Evolutionary conservation across 768 basidiomycete genomes (phyloP).

Genomic region (Guyanaporus albipodus): DNA sequence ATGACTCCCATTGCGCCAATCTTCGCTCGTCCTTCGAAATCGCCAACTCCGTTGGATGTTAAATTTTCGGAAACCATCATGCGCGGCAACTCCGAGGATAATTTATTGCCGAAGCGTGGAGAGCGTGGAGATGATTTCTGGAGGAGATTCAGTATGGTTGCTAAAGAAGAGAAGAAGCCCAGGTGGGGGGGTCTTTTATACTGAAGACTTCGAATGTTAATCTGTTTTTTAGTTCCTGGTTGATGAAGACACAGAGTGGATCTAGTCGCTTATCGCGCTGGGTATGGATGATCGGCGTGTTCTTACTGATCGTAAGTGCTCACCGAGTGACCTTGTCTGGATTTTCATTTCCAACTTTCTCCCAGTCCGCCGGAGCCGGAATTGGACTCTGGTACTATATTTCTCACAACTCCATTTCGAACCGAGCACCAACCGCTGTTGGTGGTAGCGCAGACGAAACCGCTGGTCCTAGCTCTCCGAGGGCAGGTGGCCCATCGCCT

Average conservation of each 20-base stretch:
- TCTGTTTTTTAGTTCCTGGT: conserved; percentile 50
- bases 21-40: conserved; percentile 59
- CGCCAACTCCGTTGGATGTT: conserved; percentile 38
- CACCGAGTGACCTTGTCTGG: neutral
- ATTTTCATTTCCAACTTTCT: neutral
- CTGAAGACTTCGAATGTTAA: neutral
- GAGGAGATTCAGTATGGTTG: conserved; percentile 82
- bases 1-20: conserved; percentile 76
- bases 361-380: conserved; percentile 49
- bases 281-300: conserved; percentile 67
- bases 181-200: conserved; percentile 27
- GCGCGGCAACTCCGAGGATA: conserved; percentile 65
- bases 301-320: conserved; percentile 49
- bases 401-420: conserved; percentile 45
- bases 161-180: conserved; percentile 61
- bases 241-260: conserved; percentile 57
- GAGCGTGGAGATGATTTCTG: conserved; percentile 83
- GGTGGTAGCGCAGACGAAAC: conserved; percentile 58
- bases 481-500: conserved; percentile 11
- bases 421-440: conserved; percentile 55
- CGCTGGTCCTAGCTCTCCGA: conserved; percentile 16
- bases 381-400: conserved; percentile 59
- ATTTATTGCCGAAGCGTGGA: conserved; percentile 61
- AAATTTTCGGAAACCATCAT: conserved; percentile 57
- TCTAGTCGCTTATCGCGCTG: conserved; percentile 52